These are phyloP conservation scores for Phytophthora megakarya DNA, from an alignment of 352 stramenopile species.

Conservation along the genomic window DNA sequence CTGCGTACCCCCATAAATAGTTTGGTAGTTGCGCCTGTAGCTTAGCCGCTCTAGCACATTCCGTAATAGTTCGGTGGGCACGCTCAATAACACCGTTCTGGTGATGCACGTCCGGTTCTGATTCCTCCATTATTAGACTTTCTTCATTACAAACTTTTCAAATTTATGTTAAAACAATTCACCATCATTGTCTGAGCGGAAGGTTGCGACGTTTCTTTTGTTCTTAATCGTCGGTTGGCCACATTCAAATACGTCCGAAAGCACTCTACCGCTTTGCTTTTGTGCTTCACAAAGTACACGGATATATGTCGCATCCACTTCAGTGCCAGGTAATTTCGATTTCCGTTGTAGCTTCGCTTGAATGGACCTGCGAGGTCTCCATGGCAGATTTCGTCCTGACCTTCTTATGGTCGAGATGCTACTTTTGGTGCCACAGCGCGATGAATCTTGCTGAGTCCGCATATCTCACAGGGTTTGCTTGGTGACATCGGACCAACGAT, in stretches of 20 bases:
- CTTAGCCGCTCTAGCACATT: background rate
- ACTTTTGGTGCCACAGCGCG: too few relatives aligned
- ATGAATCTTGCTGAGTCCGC: background rate
- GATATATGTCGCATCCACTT: conserved; percentile 16
- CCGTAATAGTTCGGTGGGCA: conserved; percentile 4
- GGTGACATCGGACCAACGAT: background rate
- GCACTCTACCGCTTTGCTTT: background rate
- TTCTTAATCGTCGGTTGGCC: conserved; percentile 5
- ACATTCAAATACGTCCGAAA: conserved; percentile 9
- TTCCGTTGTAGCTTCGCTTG: conserved; percentile 7
- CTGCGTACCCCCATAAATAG: conserved; percentile 17
- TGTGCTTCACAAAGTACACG: conserved; percentile 11
- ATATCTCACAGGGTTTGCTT: background rate
- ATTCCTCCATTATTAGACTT: conserved; percentile 4
- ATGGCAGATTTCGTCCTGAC: conserved; percentile 1
- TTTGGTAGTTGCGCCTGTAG: conserved; percentile 4
- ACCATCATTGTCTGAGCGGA: conserved; percentile 12
- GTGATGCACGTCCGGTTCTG: background rate
- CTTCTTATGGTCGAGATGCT: background rate
- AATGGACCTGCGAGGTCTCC: conserved; percentile 3
- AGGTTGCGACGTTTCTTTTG: background rate
- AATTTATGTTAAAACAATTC: conserved; percentile 25
- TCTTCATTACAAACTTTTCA: background rate
- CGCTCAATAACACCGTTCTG: conserved; percentile 16
- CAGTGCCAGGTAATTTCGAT: conserved; percentile 1